A percentile compares a stretch with the other conserved stretches of the same genome.
These are phyloP conservation scores for Backusella mclennaniae DNA, from an alignment of 192 early-diverging fungal genomes.

Conservation along the genomic window DNA sequence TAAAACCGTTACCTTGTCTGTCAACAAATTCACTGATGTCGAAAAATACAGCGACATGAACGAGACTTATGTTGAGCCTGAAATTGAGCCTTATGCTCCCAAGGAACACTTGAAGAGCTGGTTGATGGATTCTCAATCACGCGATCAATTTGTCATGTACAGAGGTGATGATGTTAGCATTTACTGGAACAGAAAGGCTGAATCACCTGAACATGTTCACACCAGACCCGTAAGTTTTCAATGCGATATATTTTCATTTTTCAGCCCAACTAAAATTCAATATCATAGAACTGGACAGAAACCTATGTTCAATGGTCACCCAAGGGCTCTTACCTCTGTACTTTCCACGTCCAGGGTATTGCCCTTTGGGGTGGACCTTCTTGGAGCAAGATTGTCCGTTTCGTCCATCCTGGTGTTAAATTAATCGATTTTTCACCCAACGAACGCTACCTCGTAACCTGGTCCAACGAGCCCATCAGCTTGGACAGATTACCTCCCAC, in stretches of 20 bases:
- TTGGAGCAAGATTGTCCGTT: conserved; percentile 89
- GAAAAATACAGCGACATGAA: conserved; percentile 74
- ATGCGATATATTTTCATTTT: neutral
- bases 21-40: conserved; percentile 92
- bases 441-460: conserved; percentile 92
- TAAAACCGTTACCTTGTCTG: conserved; percentile 75
- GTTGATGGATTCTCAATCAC: conserved; percentile 78
- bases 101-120: conserved; percentile 90
- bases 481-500: conserved; percentile 48
- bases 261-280: neutral
- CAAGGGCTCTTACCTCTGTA: conserved; percentile 87
- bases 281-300: conserved; percentile 86
- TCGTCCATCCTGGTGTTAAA: conserved; percentile 88
- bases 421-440: conserved; percentile 93
- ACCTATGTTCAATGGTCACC: conserved; percentile 95
- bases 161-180: conserved; percentile 82
- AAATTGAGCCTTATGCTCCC: conserved; percentile 65
- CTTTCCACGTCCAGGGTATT: conserved; percentile 92
- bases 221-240: conserved; percentile 45
- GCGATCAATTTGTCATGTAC: conserved; percentile 93
- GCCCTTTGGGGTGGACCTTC: conserved; percentile 94
- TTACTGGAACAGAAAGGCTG: conserved; percentile 89
- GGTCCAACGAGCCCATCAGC: conserved; percentile 83
- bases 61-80: conserved; percentile 77
- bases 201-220: conserved; percentile 76